Evolutionary conservation across 768 basidiomycete species (phyloP), one percentile per base, ranked within the genome.

Genomic region (Lactifluus echinatus): DNA sequence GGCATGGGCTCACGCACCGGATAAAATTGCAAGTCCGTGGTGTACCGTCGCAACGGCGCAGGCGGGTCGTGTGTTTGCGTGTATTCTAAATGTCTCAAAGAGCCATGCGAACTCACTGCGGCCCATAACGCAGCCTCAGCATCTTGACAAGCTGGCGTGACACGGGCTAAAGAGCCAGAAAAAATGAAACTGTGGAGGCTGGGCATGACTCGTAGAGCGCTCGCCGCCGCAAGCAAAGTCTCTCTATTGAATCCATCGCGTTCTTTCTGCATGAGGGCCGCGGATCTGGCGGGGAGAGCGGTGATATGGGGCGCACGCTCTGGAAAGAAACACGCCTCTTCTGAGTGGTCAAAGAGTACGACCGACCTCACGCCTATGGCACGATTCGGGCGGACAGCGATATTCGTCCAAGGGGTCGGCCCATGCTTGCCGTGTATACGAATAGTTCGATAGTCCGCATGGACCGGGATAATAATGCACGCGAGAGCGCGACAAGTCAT

Each of bases 371-470:
- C 33, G 14, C 51, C 40, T 7, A 33, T 33, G 2, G 60, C 52
- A 33, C 40, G 51, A 50, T 53, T 26, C 11, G 51, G 51, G 21
- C 56, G 50, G 3, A 31, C 23, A 15, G 51, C 40, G 34, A 61
- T 46, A 37, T 49, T 40, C 4, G 5, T 15, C 60, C 60, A 61
- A 1, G 55, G 49, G 7, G 31, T 11, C 3, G 47, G 29, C 1
- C 44, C 54, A 17, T 28, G 55, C 21, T n/a, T 33, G 4, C 55
- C 6, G 17, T 45, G 45, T 17, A 56, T 24, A 11, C 51, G 52
- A 28, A 61, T 28, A 23, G 36, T 28, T 28, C 60, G 60, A 42
- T 60, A 60, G 8, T 51, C 56, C 10, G 42, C n/a, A 10, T 61
- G 60, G 10, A 31, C 40, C 6, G 56, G 60, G 47, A 61, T 57